Conservation (phyloP, 805 yeast genomes). For the Starmerella geochares region DNA sequence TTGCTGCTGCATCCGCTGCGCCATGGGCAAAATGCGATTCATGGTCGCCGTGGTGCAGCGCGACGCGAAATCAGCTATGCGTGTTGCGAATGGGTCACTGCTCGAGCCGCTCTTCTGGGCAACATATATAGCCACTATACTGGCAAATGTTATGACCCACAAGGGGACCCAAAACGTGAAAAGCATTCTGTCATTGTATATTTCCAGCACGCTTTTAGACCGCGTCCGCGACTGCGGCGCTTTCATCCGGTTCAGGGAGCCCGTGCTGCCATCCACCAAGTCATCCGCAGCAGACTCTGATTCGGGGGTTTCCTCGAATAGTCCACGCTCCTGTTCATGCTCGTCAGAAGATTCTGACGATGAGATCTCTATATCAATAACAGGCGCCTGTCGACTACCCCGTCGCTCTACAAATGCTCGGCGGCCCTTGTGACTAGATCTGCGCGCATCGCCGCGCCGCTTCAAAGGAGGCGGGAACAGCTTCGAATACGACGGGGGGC, state of each 20-base stretch:
- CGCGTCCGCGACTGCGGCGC: conserved; percentile 29
- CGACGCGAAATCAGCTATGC: conserved; percentile 10
- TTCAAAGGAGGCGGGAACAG: conserved; percentile 11
- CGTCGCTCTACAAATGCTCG: not conserved
- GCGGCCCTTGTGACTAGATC: not conserved
- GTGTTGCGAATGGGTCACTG: conserved; percentile 9
- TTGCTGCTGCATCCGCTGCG: conserved; percentile 8
- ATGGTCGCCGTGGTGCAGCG: not conserved
- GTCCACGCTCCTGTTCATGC: conserved; percentile 12
- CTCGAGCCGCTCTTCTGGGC: conserved; percentile 15
- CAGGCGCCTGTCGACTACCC: not conserved
- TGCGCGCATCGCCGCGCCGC: not conserved
- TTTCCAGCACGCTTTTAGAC: conserved; percentile 35
- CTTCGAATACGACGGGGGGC: conserved; percentile 20
- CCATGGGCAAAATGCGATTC: conserved; percentile 16
- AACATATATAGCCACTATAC: conserved; percentile 13
- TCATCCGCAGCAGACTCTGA: not conserved
- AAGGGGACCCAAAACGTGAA: conserved; percentile 88
- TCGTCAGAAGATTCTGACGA: conserved; percentile 18
- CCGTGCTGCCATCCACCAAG: not conserved
- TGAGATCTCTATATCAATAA: conserved; percentile 14
- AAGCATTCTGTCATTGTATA: conserved; percentile 68
- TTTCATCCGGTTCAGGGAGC: not conserved
- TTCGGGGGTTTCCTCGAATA: not conserved
- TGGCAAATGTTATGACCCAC: conserved; percentile 33